Conservation (phyloP, 768 basidiomycete genomes). For the Agaricus bisporus region DNA sequence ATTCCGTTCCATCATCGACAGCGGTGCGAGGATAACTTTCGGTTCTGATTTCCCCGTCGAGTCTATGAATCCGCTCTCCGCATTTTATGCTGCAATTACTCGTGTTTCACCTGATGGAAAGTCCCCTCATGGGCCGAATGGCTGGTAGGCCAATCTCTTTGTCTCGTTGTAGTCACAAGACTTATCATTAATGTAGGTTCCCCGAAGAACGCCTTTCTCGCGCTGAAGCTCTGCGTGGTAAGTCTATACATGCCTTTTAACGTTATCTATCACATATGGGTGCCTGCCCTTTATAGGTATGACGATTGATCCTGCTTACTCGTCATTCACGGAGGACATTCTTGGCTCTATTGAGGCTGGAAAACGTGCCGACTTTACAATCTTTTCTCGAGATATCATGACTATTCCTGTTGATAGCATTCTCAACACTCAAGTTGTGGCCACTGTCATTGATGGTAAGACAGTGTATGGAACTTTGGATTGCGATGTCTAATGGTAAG, state of each 20-base stretch:
- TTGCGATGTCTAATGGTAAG: background rate
- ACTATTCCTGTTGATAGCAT: constrained; percentile 50
- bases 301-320: constrained; percentile 85
- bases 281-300: constrained; percentile 54
- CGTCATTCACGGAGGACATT: constrained; percentile 68
- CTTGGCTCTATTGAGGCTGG: constrained; percentile 77
- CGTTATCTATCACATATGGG: background rate
- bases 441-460: constrained; percentile 76
- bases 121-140: constrained; percentile 77
- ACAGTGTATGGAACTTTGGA: constrained; percentile 32
- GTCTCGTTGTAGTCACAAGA: background rate
- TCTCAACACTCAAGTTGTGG: constrained; percentile 58
- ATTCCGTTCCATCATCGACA: constrained; percentile 67
- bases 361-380: constrained; percentile 81
- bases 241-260: background rate
- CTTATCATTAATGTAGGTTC: constrained; percentile 46
- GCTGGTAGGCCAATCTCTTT: constrained; percentile 55
- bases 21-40: constrained; percentile 62
- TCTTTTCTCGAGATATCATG: constrained; percentile 83
- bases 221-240: constrained; percentile 70
- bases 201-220: constrained; percentile 74
- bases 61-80: constrained; percentile 72
- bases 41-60: constrained; percentile 94
- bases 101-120: constrained; percentile 60
- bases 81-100: constrained; percentile 86